Evolutionary conservation across 1,284 basidiomycete species (phyloP).

Genomic region (Rhodotorula sp.): DNA sequence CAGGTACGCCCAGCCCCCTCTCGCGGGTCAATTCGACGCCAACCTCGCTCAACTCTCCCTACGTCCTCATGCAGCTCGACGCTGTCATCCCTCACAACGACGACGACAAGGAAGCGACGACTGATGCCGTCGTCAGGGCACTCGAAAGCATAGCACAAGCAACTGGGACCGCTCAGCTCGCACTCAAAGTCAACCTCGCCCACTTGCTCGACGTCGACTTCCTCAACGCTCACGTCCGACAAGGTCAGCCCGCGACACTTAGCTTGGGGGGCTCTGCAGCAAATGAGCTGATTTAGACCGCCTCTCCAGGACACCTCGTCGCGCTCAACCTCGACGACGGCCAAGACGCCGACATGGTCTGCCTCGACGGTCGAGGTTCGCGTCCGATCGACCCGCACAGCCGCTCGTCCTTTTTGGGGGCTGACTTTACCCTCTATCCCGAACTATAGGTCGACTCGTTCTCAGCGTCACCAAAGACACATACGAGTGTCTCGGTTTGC

Average conservation of each 20-base stretch:
- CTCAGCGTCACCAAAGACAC: conserved; percentile 32
- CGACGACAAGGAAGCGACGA: too few relatives aligned
- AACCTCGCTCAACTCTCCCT: background rate
- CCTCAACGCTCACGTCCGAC: conserved; percentile 23
- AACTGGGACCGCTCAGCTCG: background rate
- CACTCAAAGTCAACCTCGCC: conserved; percentile 21
- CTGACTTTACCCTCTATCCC: background rate
- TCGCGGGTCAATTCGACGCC: background rate
- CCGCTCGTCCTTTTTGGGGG: too few relatives aligned
- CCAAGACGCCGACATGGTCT: conserved; percentile 26
- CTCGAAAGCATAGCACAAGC: conserved; percentile 5
- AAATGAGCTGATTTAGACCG: background rate
- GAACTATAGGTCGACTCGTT: conserved; percentile 26
- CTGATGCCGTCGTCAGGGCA: background rate
- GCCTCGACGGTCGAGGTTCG: conserved; percentile 36
- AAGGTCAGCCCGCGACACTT: conserved; percentile 6
- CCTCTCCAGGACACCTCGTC: conserved; percentile 22
- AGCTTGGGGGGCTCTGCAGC: too few relatives aligned
- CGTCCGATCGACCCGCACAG: background rate
- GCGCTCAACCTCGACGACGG: conserved; percentile 20
- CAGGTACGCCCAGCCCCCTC: conserved; percentile 10
- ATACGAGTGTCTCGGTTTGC: conserved; percentile 35
- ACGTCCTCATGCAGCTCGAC: conserved; percentile 17
- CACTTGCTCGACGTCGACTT: conserved; percentile 29
- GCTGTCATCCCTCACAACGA: conserved; percentile 11